phyloP scores from a whole-genome alignment of 2,329 filamentous ascomycete genomes.

The Shiraia sp. region DNA sequence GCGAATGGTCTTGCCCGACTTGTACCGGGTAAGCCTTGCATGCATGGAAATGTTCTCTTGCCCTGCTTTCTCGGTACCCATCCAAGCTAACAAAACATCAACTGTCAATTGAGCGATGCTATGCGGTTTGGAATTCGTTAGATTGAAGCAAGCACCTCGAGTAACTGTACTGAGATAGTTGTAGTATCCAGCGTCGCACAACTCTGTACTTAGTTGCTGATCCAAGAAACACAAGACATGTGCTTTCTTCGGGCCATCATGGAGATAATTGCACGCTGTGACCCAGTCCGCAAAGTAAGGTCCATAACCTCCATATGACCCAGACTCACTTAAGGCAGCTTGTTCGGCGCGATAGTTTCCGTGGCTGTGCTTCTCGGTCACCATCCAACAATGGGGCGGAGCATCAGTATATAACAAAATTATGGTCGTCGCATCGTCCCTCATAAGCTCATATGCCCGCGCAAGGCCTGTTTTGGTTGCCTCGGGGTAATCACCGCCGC shows the following conservation, averaged over 20 bases:
- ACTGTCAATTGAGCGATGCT: conserved; percentile 50
- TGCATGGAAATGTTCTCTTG: conserved; percentile 7
- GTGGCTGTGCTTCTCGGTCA: conserved; percentile 21
- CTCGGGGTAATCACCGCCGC: conserved; percentile 53
- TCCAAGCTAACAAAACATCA: conserved; percentile 50
- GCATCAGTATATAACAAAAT: conserved; percentile 56
- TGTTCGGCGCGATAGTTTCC: conserved; percentile 36
- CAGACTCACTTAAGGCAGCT: conserved; percentile 24
- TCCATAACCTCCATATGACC: conserved; percentile 39
- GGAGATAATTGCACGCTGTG: conserved; percentile 41
- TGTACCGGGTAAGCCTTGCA: conserved; percentile 24
- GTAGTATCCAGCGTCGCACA: conserved; percentile 39
- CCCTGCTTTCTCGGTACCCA: conserved; percentile 42
- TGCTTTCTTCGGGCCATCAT: conserved; percentile 44
- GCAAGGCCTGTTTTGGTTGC: conserved; percentile 56
- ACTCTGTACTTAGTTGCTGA: conserved; percentile 1
- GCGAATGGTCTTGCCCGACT: conserved; percentile 15
- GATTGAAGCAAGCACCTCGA: conserved; percentile 46
- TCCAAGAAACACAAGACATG: conserved; percentile 52
- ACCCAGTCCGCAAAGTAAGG: conserved; percentile 53
- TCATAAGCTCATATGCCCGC: conserved; percentile 53
- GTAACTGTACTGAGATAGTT: conserved; percentile 50
- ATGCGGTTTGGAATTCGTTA: conserved; percentile 24
- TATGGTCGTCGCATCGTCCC: conserved; percentile 54
- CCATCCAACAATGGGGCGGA: conserved; percentile 49